Percentiles rank a stretch among this genome's conserved stretches.
phyloP scores from a whole-genome alignment of 768 basidiomycete species.

The Lentinus tigrinus region DNA sequence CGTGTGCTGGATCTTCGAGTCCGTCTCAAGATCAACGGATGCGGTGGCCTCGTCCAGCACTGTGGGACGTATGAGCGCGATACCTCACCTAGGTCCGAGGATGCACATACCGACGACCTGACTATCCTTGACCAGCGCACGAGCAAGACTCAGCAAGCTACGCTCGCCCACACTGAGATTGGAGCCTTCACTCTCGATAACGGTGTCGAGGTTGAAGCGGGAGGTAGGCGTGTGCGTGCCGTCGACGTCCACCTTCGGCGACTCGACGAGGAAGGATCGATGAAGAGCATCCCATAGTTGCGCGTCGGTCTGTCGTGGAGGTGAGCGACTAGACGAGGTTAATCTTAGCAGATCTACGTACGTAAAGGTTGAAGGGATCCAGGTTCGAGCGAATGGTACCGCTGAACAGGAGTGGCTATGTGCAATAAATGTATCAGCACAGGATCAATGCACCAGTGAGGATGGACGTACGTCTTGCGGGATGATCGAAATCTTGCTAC shows the following conservation, averaged over 20 bases:
- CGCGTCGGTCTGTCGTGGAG: constrained; percentile 38
- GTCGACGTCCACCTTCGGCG: constrained; percentile 25
- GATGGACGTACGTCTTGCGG: constrained; percentile 58
- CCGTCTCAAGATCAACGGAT: constrained; percentile 47
- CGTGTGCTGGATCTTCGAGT: constrained; percentile 51
- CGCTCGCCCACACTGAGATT: constrained; percentile 50
- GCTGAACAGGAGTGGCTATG: constrained; percentile 55
- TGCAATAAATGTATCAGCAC: background rate
- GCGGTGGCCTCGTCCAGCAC: constrained; percentile 52
- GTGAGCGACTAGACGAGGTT: background rate
- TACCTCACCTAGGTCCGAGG: background rate
- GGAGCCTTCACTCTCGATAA: constrained; percentile 52
- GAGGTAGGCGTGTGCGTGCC: constrained; percentile 22
- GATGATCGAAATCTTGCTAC: constrained; percentile 60
- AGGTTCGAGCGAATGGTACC: constrained; percentile 59
- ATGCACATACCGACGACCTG: constrained; percentile 36
- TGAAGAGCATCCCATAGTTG: constrained; percentile 73
- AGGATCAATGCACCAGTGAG: constrained; percentile 2
- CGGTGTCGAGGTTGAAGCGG: constrained; percentile 50
- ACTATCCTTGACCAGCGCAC: constrained; percentile 52
- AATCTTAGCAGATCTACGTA: constrained; percentile 38
- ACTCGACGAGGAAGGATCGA: constrained; percentile 48
- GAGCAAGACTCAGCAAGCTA: constrained; percentile 50
- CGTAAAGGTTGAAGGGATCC: constrained; percentile 48
- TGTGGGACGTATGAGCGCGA: background rate